phyloP scores from a whole-genome alignment of 108 stramenopile species.

The Pseudonitzschia delicatissima region DNA sequence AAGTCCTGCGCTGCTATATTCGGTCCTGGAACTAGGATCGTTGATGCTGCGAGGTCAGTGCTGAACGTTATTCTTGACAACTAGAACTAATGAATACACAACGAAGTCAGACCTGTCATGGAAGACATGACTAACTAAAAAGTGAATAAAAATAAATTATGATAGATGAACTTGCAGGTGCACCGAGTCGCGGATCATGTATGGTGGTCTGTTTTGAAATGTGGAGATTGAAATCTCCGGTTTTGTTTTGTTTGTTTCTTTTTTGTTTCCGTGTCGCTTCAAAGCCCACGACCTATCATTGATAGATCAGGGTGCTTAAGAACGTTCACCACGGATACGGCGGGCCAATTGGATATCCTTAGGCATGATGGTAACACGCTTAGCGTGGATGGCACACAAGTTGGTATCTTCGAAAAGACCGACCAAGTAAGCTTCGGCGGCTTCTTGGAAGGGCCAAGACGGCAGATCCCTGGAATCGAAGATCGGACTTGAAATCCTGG shows the following conservation, averaged over 20 bases:
- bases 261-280: not conserved
- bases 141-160: not conserved
- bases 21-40: slow-evolving; percentile 96
- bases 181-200: not conserved
- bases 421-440: slow-evolving; percentile 84
- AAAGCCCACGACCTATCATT: not conserved
- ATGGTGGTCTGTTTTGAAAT: slow-evolving; percentile 9
- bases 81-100: too few relatives aligned
- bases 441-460: slow-evolving; percentile 93
- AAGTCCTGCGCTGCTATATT: slow-evolving; percentile 89
- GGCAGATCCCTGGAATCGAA: slow-evolving; percentile 91
- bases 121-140: too few relatives aligned
- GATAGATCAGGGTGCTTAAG: slow-evolving; percentile 36
- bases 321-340: slow-evolving; percentile 76
- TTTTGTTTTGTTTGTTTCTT: too few relatives aligned
- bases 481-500: slow-evolving; percentile 86
- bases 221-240: slow-evolving; percentile 28
- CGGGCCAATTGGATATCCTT: slow-evolving; percentile 59
- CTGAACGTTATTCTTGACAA: slow-evolving; percentile 75
- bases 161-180: not conserved
- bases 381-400: slow-evolving; percentile 93
- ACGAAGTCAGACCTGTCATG: too few relatives aligned
- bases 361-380: slow-evolving; percentile 94
- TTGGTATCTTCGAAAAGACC: slow-evolving; percentile 92
- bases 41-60: slow-evolving; percentile 80